Evolutionary conservation across 352 stramenopile genomes (phyloP).

Genomic region (Globisporangium barbulae): DNA sequence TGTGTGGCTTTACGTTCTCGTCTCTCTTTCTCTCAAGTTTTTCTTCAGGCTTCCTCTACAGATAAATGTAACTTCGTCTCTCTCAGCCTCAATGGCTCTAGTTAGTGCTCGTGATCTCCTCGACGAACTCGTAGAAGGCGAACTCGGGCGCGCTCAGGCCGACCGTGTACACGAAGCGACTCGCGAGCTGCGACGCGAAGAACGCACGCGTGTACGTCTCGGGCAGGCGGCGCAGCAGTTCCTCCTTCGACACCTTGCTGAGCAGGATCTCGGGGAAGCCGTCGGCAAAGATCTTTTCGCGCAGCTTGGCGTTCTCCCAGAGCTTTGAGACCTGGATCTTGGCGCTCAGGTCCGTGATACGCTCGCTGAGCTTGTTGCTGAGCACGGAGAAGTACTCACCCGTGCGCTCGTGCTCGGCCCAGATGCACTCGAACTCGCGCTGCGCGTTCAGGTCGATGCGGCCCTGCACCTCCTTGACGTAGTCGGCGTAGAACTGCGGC

Average conservation of each 20-base stretch:
- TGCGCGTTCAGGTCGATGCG: conserved; percentile 79
- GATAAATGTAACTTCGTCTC: neutral
- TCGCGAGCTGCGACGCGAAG: conserved; percentile 80
- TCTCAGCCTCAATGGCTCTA: neutral
- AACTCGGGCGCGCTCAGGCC: conserved; percentile 73
- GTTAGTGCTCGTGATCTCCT: conserved; percentile 41
- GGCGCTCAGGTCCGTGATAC: conserved; percentile 77
- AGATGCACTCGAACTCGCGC: conserved; percentile 85
- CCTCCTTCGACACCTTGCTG: conserved; percentile 48
- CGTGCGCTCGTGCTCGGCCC: conserved; percentile 67
- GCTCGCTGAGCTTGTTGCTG: conserved; percentile 74
- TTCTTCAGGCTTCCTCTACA: neutral
- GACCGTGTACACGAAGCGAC: conserved; percentile 78
- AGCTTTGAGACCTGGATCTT: conserved; percentile 79
- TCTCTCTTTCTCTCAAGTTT: no score
- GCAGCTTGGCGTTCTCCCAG: conserved; percentile 63
- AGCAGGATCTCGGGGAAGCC: conserved; percentile 75
- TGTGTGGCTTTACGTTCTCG: no score
- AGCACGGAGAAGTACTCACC: conserved; percentile 71
- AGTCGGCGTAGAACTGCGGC: conserved; percentile 71
- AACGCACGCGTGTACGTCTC: conserved; percentile 79
- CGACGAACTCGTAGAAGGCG: conserved; percentile 85
- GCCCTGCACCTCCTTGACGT: conserved; percentile 77
- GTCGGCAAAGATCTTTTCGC: conserved; percentile 69
- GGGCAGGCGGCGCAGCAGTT: conserved; percentile 65